A percentile compares a stretch with the other conserved stretches of the same genome.
Conservation (phyloP, 176 grass and related monocot genomes). For the Puya raimondii region DNA sequence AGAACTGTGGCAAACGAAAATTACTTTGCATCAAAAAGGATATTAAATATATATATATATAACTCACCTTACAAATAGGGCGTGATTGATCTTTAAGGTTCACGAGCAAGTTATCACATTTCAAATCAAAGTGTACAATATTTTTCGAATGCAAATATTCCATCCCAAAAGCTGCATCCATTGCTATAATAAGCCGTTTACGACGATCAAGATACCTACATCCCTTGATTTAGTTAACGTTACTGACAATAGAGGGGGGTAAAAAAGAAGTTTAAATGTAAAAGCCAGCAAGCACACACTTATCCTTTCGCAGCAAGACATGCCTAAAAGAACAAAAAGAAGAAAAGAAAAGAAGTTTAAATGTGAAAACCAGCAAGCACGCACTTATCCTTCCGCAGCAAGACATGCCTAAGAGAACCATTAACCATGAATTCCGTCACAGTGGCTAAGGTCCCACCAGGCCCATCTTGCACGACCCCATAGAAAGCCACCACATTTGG, state of each 20-base stretch:
- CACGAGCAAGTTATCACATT: conserved; percentile 88
- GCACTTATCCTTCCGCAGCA: conserved; percentile 96
- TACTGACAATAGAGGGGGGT: conserved; percentile 5
- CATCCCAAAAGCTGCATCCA: conserved; percentile 88
- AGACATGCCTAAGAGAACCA: conserved; percentile 91
- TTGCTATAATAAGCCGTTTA: conserved; percentile 81
- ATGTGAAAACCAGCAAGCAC: conserved; percentile 11
- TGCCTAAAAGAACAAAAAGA: conserved; percentile 56
- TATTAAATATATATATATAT: not conserved
- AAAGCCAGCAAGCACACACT: conserved; percentile 35
- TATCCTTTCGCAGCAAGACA: conserved; percentile 92
- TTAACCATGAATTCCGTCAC: conserved; percentile 99
- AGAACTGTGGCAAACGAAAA: not conserved
- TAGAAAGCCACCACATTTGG: conserved; percentile 97
- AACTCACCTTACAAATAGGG: conserved; percentile 73
- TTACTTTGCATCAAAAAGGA: too few species aligned
- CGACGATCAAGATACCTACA: conserved; percentile 69
- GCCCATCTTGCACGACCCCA: conserved; percentile 80
- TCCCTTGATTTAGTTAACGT: conserved; percentile 16
- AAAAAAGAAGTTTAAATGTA: conserved; percentile 10
- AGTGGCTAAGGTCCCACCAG: conserved; percentile 77
- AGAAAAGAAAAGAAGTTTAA: not conserved
- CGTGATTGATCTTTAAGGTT: conserved; percentile 92
- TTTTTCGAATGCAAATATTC: conserved; percentile 96
- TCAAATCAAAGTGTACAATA: conserved; percentile 92